Evolutionary conservation across 2,329 filamentous ascomycete genomes (phyloP), one percentile per base, ranked within the genome.

Genomic region (Penicillium sp.): DNA sequence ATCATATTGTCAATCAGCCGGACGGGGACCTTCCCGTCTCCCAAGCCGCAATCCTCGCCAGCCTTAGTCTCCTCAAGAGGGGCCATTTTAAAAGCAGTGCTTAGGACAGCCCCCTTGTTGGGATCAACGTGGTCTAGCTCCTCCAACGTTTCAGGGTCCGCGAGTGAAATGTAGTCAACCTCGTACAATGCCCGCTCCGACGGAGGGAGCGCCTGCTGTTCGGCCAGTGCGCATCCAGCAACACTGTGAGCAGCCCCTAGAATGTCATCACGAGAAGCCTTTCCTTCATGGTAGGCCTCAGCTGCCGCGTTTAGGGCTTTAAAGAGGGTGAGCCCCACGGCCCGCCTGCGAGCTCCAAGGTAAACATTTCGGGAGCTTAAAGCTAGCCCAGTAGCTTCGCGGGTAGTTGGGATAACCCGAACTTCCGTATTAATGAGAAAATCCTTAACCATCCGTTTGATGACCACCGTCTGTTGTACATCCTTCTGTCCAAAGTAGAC

Each of bases 401-500:
- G 84, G 58, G 86, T 81, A 0, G 95, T 99, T 0, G 86, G 81
- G 6, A 88, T 86, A 55, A 98, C 83, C 35, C 88, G 83, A 9
- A 98, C 86, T 22, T 90, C 81, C 3, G 87, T 89, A 40, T 90
- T 86, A 41, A 98, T 76, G 73, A 92, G 87, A 65, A 99, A 93
- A 75, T 99, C 95, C 65, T 87, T 83, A 35, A 97, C 90, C 85
- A 99, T 87, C 46, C 90, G 87, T 69, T 86, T 88, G 69, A 99
- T 90, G 11, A 99, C 85, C 18, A 96, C 90, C 0, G 92, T 96
- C 78, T 99, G 95, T 80, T 99, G 95, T 19, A 97, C 87, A 75
- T 99, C 95, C 79, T 99, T 99, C 76, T 98, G 95, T 4, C 95
- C 95, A 79, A 99, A 97, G 78, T 96, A 95, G 5, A 92, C 91